Evolutionary conservation across 352 stramenopile genomes (phyloP), one percentile per base, ranked within the genome.

Genomic region (Phytophthora capsici): DNA sequence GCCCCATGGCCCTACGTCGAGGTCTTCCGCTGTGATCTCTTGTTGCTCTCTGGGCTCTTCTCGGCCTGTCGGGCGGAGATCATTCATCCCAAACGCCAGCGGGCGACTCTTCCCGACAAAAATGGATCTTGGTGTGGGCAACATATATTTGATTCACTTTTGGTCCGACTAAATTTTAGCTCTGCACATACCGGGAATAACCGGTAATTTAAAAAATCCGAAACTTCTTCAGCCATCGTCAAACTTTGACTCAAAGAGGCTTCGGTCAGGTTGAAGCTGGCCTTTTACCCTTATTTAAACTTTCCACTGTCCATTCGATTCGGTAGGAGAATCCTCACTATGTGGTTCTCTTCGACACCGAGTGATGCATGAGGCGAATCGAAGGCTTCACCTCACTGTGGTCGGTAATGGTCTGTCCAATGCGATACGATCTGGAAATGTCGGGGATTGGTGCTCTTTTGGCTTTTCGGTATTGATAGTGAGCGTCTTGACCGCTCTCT

Each of bases 1-100:
- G 84, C 32, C 84, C 82, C 84, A 93, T 93, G 20, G 17, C 25
- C 13, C 20, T 28, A 10, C n/a, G 16, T 38, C 16, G 22, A 38
- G 20, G 28, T 32, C 47, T 26, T 49, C 36, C 20, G 59, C 17
- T 30, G 22, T 23, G 12, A 20, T 47, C 34, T 53, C 23, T 23
- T 65, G 20, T 58, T 26, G 22, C 26, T 50, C 44, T 66, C 44
- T 57, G 30, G 37, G 45, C 43, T 54, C 57, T 41, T 59, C 55
- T 69, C 47, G 60, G 51, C 49, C 41, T 67, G 41, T 62, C 28
- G 28, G 28, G 66, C 23, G 22, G 44, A 47, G 40, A 57, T 45
- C 55, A 25, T 14, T 16, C 19, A 34, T 34, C 28, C 28, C 0
- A 30, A 30, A 30, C 6, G 30, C 26, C 36, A 19, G 38, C 26